Evolutionary conservation across 2,329 filamentous ascomycete species (phyloP).

Genomic region (Didymella glomerata): DNA sequence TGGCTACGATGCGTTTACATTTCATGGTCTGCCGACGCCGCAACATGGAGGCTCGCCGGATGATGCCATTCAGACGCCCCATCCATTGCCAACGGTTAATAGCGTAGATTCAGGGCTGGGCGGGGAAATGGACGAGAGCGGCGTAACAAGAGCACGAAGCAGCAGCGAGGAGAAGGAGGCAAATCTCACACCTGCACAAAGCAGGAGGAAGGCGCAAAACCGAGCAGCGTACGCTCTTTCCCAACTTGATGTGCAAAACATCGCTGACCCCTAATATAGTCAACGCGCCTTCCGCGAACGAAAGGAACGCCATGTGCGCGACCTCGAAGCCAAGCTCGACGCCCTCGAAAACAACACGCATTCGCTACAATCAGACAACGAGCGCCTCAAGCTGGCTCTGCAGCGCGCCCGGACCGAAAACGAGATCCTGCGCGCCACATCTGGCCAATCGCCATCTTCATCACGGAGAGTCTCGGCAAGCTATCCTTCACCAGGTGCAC

Average conservation of each 20-base stretch:
- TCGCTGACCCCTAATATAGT: constrained; percentile 57
- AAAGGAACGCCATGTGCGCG: constrained; percentile 93
- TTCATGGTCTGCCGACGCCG: constrained; percentile 39
- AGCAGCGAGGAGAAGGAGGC: constrained; percentile 58
- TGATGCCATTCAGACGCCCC: constrained; percentile 35
- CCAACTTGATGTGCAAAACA: constrained; percentile 2
- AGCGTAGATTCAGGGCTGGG: constrained; percentile 56
- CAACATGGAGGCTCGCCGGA: constrained; percentile 46
- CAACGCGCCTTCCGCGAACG: constrained; percentile 96
- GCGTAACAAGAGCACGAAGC: constrained; percentile 47
- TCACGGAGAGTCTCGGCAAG: constrained; percentile 50
- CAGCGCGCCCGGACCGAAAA: constrained; percentile 89
- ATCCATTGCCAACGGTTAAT: constrained; percentile 40
- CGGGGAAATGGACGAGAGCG: constrained; percentile 50
- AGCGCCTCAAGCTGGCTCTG: constrained; percentile 82
- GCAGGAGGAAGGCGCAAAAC: constrained; percentile 74
- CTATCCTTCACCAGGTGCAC: constrained; percentile 52
- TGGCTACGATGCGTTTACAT: constrained; percentile 43
- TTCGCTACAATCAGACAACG: constrained; percentile 80
- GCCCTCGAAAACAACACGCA: constrained; percentile 77
- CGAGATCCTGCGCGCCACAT: constrained; percentile 86
- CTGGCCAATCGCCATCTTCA: constrained; percentile 55
- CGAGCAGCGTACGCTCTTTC: constrained; percentile 69
- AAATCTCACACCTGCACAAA: constrained; percentile 58
- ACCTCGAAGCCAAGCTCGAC: constrained; percentile 86